These are phyloP conservation scores for Daphne laureola DNA, from an alignment of 441 rosid genomes.

Conservation along the genomic window DNA sequence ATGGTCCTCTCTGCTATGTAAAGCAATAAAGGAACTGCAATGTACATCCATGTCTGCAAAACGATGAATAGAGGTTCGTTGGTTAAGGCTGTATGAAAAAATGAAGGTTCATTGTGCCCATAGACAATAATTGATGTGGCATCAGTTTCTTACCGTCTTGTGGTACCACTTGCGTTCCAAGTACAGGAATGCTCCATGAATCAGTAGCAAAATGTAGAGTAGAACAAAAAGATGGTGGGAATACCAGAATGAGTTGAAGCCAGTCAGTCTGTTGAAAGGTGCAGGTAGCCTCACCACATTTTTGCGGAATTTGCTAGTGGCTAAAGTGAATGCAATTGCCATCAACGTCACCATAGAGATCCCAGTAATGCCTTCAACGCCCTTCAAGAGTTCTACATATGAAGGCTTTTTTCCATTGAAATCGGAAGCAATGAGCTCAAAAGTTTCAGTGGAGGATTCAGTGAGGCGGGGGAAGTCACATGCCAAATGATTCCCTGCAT, in stretches of 20 bases:
- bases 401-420: slow-evolving; percentile 58
- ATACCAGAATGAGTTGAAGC: slow-evolving; percentile 98
- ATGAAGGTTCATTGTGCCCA: not conserved
- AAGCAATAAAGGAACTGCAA: slow-evolving; percentile 66
- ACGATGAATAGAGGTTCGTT: not conserved
- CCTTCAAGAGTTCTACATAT: slow-evolving; percentile 46
- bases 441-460: slow-evolving; percentile 47
- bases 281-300: slow-evolving; percentile 64
- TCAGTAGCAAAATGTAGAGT: slow-evolving; percentile 71
- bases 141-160: slow-evolving; percentile 56
- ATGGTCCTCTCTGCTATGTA: slow-evolving; percentile 69
- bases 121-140: not conserved
- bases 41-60: slow-evolving; percentile 93
- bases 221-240: slow-evolving; percentile 78
- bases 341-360: slow-evolving; percentile 66
- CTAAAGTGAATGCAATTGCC: slow-evolving; percentile 60
- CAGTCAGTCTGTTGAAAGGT: slow-evolving; percentile 75
- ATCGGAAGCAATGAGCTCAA: slow-evolving; percentile 45
- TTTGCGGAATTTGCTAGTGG: slow-evolving; percentile 57
- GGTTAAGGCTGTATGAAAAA: not conserved
- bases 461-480: slow-evolving; percentile 80
- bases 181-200: slow-evolving; percentile 75
- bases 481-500: slow-evolving; percentile 66
- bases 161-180: slow-evolving; percentile 57
- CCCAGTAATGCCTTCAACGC: slow-evolving; percentile 76